Evolutionary conservation across 352 stramenopile genomes (phyloP).

Genomic region (Globisporangium nagaii): DNA sequence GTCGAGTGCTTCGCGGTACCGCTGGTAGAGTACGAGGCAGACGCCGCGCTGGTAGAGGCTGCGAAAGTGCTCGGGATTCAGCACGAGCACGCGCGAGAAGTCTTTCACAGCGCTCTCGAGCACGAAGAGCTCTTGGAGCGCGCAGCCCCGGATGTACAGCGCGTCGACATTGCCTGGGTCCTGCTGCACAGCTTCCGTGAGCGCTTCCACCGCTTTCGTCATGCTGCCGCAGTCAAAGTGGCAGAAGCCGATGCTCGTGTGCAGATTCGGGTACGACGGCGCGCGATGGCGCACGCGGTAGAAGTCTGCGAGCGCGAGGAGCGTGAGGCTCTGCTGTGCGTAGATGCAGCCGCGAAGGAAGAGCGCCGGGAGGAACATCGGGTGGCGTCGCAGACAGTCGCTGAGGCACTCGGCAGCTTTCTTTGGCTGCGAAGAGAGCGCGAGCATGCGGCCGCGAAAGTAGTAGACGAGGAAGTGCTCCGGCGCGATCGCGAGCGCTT

Average conservation of each 20-base stretch:
- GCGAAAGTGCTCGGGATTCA: conserved; percentile 16
- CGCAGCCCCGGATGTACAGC: conserved; percentile 41
- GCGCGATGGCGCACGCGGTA: conserved; percentile 42
- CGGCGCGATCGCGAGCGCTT: conserved; percentile 20
- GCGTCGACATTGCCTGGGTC: conserved; percentile 19
- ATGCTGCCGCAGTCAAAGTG: conserved; percentile 37
- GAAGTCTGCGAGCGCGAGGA: conserved; percentile 48
- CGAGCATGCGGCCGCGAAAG: conserved; percentile 37
- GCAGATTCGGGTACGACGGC: conserved; percentile 34
- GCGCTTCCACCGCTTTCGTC: conserved; percentile 31
- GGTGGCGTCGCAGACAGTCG: conserved; percentile 24
- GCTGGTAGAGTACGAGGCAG: conserved; percentile 25
- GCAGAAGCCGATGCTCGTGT: conserved; percentile 51
- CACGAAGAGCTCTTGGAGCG: conserved; percentile 43
- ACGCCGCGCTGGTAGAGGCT: conserved; percentile 37
- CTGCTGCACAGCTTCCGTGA: conserved; percentile 35
- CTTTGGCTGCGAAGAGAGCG: conserved; percentile 27
- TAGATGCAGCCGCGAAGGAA: conserved; percentile 55
- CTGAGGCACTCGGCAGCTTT: conserved; percentile 24
- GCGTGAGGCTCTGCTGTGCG: conserved; percentile 38
- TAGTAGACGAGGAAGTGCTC: conserved; percentile 42
- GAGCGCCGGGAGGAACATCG: conserved; percentile 41
- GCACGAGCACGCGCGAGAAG: conserved; percentile 22
- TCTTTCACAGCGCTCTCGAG: conserved; percentile 35
- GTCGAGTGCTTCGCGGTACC: conserved; percentile 23